Evolutionary conservation across 352 stramenopile species (phyloP).

Genomic region (Phytophthora uliginosa): DNA sequence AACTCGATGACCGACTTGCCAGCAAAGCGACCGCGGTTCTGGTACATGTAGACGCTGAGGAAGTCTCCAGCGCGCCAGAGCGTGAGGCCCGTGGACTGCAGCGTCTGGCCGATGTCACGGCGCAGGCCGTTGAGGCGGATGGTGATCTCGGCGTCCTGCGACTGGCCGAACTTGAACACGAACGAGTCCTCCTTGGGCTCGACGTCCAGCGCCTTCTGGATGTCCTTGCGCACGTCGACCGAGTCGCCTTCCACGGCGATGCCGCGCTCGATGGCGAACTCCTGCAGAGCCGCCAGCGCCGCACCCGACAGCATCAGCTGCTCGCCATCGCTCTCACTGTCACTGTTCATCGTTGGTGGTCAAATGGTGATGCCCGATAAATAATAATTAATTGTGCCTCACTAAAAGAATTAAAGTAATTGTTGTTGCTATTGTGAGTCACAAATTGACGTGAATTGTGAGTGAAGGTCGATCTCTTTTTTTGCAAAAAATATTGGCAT

Average conservation of each 20-base stretch:
- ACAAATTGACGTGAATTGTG: background rate
- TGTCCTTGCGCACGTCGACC: conserved; percentile 54
- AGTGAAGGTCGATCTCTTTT: background rate
- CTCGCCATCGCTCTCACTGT: conserved; percentile 53
- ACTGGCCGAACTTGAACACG: conserved; percentile 57
- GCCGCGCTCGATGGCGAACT: conserved; percentile 64
- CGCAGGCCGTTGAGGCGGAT: conserved; percentile 66
- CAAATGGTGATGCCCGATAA: background rate
- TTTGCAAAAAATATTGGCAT: conserved; percentile 1
- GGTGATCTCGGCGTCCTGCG: conserved; percentile 44
- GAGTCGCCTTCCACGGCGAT: conserved; percentile 54
- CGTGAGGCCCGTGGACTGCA: conserved; percentile 71
- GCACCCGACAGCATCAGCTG: conserved; percentile 56
- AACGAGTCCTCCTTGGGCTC: conserved; percentile 75
- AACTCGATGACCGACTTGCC: conserved; percentile 59
- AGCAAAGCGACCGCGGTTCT: conserved; percentile 41
- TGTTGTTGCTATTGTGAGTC: too few species aligned
- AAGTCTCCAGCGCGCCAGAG: conserved; percentile 74
- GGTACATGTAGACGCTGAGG: conserved; percentile 68
- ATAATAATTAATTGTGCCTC: background rate
- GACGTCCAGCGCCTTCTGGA: conserved; percentile 70
- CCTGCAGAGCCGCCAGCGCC: conserved; percentile 54
- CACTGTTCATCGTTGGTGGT: conserved; percentile 36
- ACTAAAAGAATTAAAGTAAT: too few species aligned
- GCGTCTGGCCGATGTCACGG: conserved; percentile 69